Conservation (phyloP, 345 rosid genomes). For the Pelargonium nanum region DNA sequence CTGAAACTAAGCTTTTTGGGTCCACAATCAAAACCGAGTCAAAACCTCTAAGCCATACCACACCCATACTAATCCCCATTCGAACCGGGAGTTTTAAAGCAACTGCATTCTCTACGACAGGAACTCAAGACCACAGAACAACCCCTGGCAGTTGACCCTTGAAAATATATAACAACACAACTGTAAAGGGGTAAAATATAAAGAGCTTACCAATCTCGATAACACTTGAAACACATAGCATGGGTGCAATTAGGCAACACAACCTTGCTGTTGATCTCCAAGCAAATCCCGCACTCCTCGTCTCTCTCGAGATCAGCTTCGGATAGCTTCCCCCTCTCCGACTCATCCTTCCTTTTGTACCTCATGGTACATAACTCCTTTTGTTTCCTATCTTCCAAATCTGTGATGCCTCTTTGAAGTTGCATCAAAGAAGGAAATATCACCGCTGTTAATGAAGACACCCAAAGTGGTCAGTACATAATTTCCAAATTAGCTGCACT, state of each 20-base stretch:
- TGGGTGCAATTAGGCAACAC: conserved; percentile 19
- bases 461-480: background rate
- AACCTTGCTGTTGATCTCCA: conserved; percentile 17
- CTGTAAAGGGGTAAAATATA: background rate
- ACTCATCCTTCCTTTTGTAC: conserved; percentile 15
- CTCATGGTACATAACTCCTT: conserved; percentile 9
- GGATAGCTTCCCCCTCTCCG: conserved; percentile 3
- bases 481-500: background rate
- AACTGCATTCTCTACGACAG: too few relatives aligned
- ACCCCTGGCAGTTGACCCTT: too few relatives aligned
- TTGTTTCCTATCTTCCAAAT: conserved; percentile 15
- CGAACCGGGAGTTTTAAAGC: too few relatives aligned
- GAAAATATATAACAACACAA: background rate
- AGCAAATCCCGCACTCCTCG: conserved; percentile 35
- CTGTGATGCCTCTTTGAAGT: conserved; percentile 15
- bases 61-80: too few relatives aligned
- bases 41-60: too few relatives aligned
- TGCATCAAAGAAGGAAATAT: conserved; percentile 19
- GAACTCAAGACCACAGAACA: too few relatives aligned
- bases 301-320: conserved; percentile 27
- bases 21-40: too few relatives aligned
- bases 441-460: conserved; percentile 6
- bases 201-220: conserved; percentile 14
- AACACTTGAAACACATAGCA: conserved; percentile 14
- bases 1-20: too few relatives aligned